A percentile compares a stretch with the other conserved stretches of the same genome.
Evolutionary conservation across 208 protist genomes (phyloP).

Genomic region (Jaenimonas drosophilae): DNA sequence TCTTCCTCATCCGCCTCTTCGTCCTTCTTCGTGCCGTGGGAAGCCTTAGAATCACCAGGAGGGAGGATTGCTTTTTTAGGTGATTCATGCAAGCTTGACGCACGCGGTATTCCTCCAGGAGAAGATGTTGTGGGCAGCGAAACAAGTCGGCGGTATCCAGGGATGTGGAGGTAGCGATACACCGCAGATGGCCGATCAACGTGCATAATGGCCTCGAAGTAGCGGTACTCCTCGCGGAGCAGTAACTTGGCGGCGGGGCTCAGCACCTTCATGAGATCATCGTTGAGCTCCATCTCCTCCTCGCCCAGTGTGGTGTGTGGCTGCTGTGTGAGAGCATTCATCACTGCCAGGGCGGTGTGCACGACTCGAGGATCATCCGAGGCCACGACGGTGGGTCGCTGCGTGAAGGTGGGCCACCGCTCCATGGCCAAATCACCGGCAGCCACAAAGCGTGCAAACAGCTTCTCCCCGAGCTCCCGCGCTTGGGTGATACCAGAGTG

Average conservation of each 20-base stretch:
- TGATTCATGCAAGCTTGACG: no score
- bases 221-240: slow-evolving; percentile 36
- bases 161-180: slow-evolving; percentile 41
- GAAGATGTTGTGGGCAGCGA: no score
- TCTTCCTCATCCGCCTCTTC: no score
- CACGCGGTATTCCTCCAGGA: no score
- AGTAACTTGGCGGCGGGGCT: slow-evolving; percentile 16
- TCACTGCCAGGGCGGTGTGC: slow-evolving; percentile 35
- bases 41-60: no score
- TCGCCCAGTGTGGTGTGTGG: slow-evolving; percentile 10
- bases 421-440: slow-evolving; percentile 31
- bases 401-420: slow-evolving; percentile 24
- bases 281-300: slow-evolving; percentile 19
- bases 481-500: slow-evolving; percentile 30
- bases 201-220: slow-evolving; percentile 37
- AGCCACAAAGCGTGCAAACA: slow-evolving; percentile 48
- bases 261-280: slow-evolving; percentile 31
- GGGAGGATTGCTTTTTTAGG: no score
- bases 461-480: slow-evolving; percentile 28
- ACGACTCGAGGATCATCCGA: slow-evolving; percentile 32
- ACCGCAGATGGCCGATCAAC: slow-evolving; percentile 22
- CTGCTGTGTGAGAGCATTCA: slow-evolving; percentile 31
- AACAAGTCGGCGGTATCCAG: slow-evolving; percentile 35
- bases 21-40: no score
- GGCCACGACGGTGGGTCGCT: slow-evolving; percentile 16